Base-by-base conservation (phyloP, 2,329 filamentous ascomycete genomes). In the Diplodia seriata region DNA sequence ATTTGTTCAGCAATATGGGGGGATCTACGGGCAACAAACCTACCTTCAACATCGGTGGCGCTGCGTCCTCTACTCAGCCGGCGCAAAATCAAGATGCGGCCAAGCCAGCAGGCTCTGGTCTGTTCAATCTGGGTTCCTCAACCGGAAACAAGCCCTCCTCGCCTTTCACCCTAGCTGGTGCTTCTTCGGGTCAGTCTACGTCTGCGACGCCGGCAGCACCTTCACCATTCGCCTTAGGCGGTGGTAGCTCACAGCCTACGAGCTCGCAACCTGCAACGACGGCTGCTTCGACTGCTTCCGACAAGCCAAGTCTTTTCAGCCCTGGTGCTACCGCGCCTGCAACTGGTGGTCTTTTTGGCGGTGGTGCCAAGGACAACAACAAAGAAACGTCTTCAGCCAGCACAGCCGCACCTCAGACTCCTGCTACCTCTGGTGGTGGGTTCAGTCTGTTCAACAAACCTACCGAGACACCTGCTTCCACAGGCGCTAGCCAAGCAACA, bases 121-220 rank as follows among this genome's bases (percentile, higher is more conserved):
- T 56, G 8, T 56, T 66, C 15, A 47, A 20, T 18, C 20, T 55
- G 8, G 29, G 29, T 15, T 57, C 53, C 9, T 66, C 72, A 51
- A 73, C 76, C 29, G 70, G 76, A 47, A 77, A 77, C 69, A 71
- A 76, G 50, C 70, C 73, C 33, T 72, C 75, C 55, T 63, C 59
- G 11, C n/a, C 29, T 5, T 77, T 78, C 51, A 70, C 70, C 26
- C 62, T 75, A 47, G 73, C 73, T 68, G 74, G 74, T 47, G 59
- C 59, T 51, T 20, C 47, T 51, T 29, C 55, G 15, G 33, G 53
- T 4, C 69, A 56, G 31, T 47, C 50, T 33, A 61, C 31, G 23
- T 68, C 64, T 59, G 64, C 38, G 33, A 51, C 66, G 2, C 23
- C 70, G 11, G 56, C 66, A 55, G 31, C 68, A 18, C 50, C 59